Evolutionary conservation across 306 rosid genomes (phyloP), one percentile per base, ranked within the genome.

Genomic region (Quercus wislizeni): DNA sequence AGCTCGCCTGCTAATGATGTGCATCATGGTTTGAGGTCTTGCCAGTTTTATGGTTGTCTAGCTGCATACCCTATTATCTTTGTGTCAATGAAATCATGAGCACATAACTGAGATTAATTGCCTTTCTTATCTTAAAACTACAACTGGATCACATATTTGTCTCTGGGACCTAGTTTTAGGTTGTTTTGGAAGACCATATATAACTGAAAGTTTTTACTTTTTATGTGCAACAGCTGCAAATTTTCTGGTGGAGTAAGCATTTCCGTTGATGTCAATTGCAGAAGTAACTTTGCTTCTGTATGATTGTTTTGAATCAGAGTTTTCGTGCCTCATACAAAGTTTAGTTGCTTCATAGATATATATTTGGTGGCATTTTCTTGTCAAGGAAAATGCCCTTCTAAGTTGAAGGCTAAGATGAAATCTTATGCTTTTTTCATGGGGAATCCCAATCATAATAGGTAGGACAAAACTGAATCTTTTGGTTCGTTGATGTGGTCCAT

Each of bases 401-500:
- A 49, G 73, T 56, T 76, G 76, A 76, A 55, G 76, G 78, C 76
- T 61, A 49, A 21, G 58, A 14, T 23, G 33, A 19, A 18, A 23
- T 33, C 46, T 55, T 35, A 28, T 30, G 30, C 15, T 49, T 46
- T 69, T 52, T 52, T 49, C 64, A 1, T 1, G 20, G 69, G 43
- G 84, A 76, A 74, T 84, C 87, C 69, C 59, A 71, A 67, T 62
- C 76, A 35, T 9, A 35, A 3, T 33, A 21, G 69, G 38, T 21
- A 43, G 51, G 79, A 80, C 76, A 72, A 33, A 46, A 56, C 76
- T 71, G 81, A 80, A 57, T 76, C 63, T 55, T 62, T 52, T 35
- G 69, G 43, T 19, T 10, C 28, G 23, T 52, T 49, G 71, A 43
- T 57, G 81, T 76, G 87, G 87, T 80, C 78, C 87, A 30, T 77